phyloP scores from a whole-genome alignment of 768 basidiomycete genomes.

The Tephrocybe sp. region DNA sequence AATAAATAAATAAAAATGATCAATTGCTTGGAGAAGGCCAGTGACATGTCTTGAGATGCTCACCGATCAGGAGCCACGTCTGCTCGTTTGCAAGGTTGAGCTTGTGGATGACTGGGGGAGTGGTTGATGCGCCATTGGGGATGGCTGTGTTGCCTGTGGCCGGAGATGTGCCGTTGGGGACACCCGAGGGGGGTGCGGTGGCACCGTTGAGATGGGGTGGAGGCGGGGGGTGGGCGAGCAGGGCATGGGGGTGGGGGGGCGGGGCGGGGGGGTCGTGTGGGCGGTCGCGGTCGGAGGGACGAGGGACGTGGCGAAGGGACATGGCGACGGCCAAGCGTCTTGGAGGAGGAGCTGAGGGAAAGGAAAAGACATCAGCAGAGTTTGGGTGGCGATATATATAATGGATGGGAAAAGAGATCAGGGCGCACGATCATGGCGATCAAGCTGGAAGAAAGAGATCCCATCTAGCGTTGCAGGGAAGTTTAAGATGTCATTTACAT shows the following conservation, averaged over 20 bases:
- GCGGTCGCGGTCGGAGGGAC: conserved; percentile 61
- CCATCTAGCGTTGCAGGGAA: conserved; percentile 43
- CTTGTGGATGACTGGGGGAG: conserved; percentile 62
- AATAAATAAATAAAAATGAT: conserved; percentile 19
- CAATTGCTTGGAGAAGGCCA: too few species aligned
- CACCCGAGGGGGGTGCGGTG: conserved; percentile 37
- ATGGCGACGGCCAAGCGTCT: conserved; percentile 29
- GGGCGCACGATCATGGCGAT: conserved; percentile 67
- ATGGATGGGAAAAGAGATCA: conserved; percentile 41
- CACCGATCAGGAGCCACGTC: conserved; percentile 94
- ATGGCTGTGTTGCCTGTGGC: conserved; percentile 37
- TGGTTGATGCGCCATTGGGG: conserved; percentile 30
- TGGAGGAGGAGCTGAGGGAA: conserved; percentile 34
- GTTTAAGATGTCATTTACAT: conserved; percentile 44
- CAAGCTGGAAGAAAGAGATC: conserved; percentile 47
- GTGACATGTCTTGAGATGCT: conserved; percentile 10
- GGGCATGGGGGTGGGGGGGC: conserved; percentile 30
- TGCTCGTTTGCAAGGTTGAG: conserved; percentile 88
- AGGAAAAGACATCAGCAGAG: conserved; percentile 45
- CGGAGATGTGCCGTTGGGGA: conserved; percentile 50
- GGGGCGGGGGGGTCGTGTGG: conserved; percentile 57
- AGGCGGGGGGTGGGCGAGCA: conserved; percentile 34
- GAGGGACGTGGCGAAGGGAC: conserved; percentile 63
- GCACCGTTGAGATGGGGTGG: conserved; percentile 56
- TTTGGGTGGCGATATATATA: conserved; percentile 59